Evolutionary conservation across 257 asterid genomes (phyloP).

Genomic region (Solanum etuberosum): DNA sequence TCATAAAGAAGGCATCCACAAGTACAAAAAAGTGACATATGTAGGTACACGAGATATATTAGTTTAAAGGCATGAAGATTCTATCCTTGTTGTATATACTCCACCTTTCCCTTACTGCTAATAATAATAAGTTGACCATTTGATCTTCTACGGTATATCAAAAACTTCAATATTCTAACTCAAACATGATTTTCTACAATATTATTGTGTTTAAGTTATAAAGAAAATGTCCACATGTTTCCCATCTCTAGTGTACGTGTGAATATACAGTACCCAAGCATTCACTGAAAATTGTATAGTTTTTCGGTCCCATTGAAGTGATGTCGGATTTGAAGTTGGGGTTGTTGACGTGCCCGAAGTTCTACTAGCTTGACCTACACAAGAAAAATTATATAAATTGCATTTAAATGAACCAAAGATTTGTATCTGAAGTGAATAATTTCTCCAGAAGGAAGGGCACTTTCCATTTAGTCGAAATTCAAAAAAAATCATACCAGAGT

Average conservation of each 20-base stretch:
- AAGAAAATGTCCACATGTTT: background rate
- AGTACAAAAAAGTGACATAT: background rate
- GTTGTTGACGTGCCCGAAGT: slow-evolving; percentile 49
- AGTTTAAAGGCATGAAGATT: background rate
- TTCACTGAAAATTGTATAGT: slow-evolving; percentile 82
- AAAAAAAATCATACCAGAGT: slow-evolving; percentile 30
- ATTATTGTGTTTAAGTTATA: background rate
- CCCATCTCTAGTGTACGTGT: background rate
- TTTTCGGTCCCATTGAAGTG: slow-evolving; percentile 65
- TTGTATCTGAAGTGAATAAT: background rate
- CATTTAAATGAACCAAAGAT: background rate
- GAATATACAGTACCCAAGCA: slow-evolving; percentile 71
- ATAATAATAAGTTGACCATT: background rate
- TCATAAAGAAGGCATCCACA: background rate
- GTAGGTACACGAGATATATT: background rate
- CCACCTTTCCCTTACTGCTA: background rate
- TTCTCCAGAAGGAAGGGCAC: background rate
- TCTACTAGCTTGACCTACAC: slow-evolving; percentile 61
- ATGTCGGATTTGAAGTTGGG: slow-evolving; percentile 42
- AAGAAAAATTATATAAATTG: background rate
- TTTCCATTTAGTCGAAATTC: background rate
- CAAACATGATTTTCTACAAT: background rate
- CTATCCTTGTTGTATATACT: background rate
- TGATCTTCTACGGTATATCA: background rate
- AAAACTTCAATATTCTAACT: background rate